These are phyloP conservation scores for Neocallimastix lanati DNA, from an alignment of 192 early-diverging fungal genomes.

Conservation along the genomic window DNA sequence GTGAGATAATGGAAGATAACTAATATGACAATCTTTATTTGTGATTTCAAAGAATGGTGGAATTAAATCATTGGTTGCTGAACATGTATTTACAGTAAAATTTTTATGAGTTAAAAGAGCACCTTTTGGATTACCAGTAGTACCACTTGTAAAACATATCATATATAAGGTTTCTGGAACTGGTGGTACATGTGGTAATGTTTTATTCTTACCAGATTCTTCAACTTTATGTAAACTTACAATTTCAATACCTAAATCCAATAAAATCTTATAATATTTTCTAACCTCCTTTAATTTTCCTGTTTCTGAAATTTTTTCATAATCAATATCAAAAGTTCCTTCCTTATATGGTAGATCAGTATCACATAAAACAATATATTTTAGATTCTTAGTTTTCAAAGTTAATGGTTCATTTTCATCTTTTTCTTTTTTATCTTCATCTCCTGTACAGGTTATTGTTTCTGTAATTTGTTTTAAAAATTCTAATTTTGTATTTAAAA, in stretches of 20 bases:
- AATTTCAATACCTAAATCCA: background rate
- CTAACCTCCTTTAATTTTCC: background rate
- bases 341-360: background rate
- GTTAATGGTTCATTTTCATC: background rate
- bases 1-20: background rate
- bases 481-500: background rate
- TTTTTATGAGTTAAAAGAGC: background rate
- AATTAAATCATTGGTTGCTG: background rate
- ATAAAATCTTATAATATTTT: background rate
- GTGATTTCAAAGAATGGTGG: background rate
- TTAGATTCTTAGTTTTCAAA: background rate
- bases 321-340: background rate
- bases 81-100: background rate
- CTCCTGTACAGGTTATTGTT: background rate
- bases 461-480: background rate
- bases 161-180: background rate
- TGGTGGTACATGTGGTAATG: background rate
- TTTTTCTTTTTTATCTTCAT: background rate
- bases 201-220: background rate
- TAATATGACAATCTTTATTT: background rate
- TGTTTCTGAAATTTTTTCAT: background rate
- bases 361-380: background rate
- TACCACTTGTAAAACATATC: background rate
- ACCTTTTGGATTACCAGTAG: background rate
- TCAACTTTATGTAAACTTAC: background rate